Evolutionary conservation across 2,329 filamentous ascomycete species (phyloP).

Genomic region (Hypocrella siamensis): DNA sequence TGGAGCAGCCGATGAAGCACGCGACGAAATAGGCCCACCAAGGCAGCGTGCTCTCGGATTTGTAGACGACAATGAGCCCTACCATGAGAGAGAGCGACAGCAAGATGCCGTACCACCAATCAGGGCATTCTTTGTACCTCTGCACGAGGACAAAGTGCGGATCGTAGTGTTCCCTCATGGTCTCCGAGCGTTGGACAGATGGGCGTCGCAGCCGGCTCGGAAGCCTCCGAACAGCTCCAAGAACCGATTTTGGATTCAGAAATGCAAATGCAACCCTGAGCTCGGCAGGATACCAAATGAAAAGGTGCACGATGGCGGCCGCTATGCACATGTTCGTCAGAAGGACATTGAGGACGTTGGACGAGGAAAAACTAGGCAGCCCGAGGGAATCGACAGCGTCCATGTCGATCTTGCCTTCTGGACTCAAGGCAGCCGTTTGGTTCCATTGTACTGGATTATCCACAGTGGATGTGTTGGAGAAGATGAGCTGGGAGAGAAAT

Average conservation of each 20-base stretch:
- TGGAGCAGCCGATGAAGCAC: slow-evolving; percentile 16
- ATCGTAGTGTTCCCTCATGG: slow-evolving; percentile 12
- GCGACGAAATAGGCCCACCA: slow-evolving; percentile 26
- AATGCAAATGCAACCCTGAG: slow-evolving; percentile 8
- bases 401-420: slow-evolving; percentile 9
- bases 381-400: slow-evolving; percentile 17
- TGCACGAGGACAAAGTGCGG: slow-evolving; percentile 26
- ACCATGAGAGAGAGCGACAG: slow-evolving; percentile 10
- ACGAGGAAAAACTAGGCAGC: slow-evolving; percentile 23
- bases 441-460: slow-evolving; percentile 22
- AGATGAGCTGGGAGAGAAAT: slow-evolving; percentile 20
- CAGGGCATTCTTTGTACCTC: slow-evolving; percentile 23
- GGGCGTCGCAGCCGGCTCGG: background rate
- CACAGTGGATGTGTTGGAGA: slow-evolving; percentile 17
- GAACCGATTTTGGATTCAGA: slow-evolving; percentile 1
- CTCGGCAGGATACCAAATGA: slow-evolving; percentile 10
- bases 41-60: slow-evolving; percentile 9
- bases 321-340: slow-evolving; percentile 29
- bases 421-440: slow-evolving; percentile 23
- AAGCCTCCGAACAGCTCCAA: background rate
- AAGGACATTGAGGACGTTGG: slow-evolving; percentile 23
- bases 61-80: slow-evolving; percentile 22
- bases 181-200: background rate
- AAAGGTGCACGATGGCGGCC: slow-evolving; percentile 20
- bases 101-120: slow-evolving; percentile 25